Base-by-base conservation (phyloP, 179 eudicot species). In the Actinidia chinensis region DNA sequence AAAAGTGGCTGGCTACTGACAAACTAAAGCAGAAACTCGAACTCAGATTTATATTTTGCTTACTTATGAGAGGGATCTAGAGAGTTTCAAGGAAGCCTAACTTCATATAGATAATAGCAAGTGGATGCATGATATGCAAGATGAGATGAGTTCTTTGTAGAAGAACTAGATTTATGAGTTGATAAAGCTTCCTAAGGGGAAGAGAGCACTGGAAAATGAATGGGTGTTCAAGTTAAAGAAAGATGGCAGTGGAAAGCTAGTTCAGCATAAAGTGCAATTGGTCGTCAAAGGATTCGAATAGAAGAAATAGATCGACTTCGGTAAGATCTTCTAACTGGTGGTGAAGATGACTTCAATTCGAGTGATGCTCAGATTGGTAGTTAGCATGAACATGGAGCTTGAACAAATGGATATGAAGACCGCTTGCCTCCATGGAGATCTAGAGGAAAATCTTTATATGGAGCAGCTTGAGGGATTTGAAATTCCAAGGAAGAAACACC, bases 41-140 rank as follows among this genome's bases (percentile, higher is more conserved):
- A 13, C 5, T 54, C 10, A 60, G 33, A 65, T 59, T 67, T 43
- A n/a, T 71, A 10, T 56, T 1, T 11, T 78, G 12, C 7, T 78
- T 43, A 78, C 13, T 58, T 28, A 56, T 69, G 55, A 59, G 25
- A 58, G 75, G 54, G 75, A 56, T 55, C 69, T 58, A 9, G 25
- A 78, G 23, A 42, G 42, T 14, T 78, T 10, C 11, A 25, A n/a
- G 12, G 33, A 60, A 60, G 65, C 17, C 11, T 1, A n/a, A 28
- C 5, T 33, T 5, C 65, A 60, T 60, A 6, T 6, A 25, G 4
- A 56, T 3, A 56, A 56, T 0, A 20, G 25, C 23, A 4, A 1
- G 5, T 18, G 12, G 8, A 56, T 23, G 42, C 40, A 61, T 23
- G 42, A 36, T 11, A 63, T 63, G 42, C 4, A 63, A 28, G 43